phyloP scores from a whole-genome alignment of 805 yeast species.

The Suhomyces sp. region DNA sequence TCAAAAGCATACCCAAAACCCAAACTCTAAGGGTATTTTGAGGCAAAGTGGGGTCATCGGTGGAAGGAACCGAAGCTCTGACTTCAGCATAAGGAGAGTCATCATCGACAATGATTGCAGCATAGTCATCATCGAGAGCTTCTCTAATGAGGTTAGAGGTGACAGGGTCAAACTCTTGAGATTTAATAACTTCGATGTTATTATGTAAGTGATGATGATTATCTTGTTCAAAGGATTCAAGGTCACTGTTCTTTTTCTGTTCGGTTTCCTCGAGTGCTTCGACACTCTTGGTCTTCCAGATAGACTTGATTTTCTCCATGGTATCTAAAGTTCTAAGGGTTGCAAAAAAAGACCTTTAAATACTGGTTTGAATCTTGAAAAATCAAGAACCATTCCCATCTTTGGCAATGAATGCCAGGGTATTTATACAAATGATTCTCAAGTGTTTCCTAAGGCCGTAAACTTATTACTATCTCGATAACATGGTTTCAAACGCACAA shows the following conservation, averaged over 20 bases:
- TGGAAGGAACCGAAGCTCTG: slow-evolving; percentile 56
- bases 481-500: too few relatives aligned
- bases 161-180: slow-evolving; percentile 34
- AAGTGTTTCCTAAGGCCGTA: too few relatives aligned
- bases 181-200: slow-evolving; percentile 12
- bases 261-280: background rate
- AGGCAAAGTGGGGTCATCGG: slow-evolving; percentile 49
- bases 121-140: slow-evolving; percentile 32
- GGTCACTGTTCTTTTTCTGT: background rate
- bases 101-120: slow-evolving; percentile 41
- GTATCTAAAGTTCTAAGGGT: too few relatives aligned
- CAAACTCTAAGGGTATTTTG: slow-evolving; percentile 58
- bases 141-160: slow-evolving; percentile 25
- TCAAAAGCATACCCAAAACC: slow-evolving; percentile 49
- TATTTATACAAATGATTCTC: too few relatives aligned
- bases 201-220: background rate
- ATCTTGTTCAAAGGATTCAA: slow-evolving; percentile 1
- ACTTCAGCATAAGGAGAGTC: slow-evolving; percentile 66
- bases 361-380: too few relatives aligned
- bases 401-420: too few relatives aligned
- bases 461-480: too few relatives aligned
- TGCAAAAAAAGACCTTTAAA: too few relatives aligned
- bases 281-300: background rate
- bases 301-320: slow-evolving; percentile 2
- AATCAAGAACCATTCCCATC: too few relatives aligned